Evolutionary conservation across 2,329 filamentous ascomycete species (phyloP), one percentile per base, ranked within the genome.

Genomic region (Fulvia fulva): DNA sequence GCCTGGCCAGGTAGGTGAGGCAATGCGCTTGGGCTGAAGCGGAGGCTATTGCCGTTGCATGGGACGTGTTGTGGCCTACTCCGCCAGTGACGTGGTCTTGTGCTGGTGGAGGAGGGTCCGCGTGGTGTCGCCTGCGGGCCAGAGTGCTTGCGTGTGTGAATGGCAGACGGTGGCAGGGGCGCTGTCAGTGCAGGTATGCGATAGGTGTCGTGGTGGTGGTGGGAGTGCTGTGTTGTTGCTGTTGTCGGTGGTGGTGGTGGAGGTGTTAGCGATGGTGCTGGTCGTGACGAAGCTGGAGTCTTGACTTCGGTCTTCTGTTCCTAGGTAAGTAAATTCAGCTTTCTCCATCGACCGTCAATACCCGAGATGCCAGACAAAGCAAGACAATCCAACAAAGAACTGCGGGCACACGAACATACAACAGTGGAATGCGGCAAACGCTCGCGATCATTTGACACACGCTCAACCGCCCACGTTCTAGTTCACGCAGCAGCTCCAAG

Each of bases 1-100:
- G 74, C 59, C 74, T 72, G 51, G 75, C 73, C 56, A 78, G 73
- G 65, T 77, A 78, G 59, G 74, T 70, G 58, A 77, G 75, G 64
- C 76, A 76, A 66, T 72, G 71, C 63, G 74, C 74, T 68, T 78
- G 72, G 69, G 74, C 75, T 65, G 75, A 73, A 32, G 66, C 60
- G 47, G 63, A 64, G 23, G 59, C 64, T 63, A 68, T 56, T 37
- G 65, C 59, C 43, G 66, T 61, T 41, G 63, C 66, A 70, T 71
- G 63, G 59, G 65, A 50, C 59, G 61, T 66, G 62, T 66, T 66
- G 60, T 64, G 68, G 61, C 62, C 65, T 52, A 62, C 62, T 57
- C 63, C 63, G 54, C 57, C 59, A 58, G 55, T 58, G 49, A 53
- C 58, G 53, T 51, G 53, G 49, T 55, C 56, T 14, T 54, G 46